Conservation (phyloP, 2,329 filamentous ascomycete genomes). For the Chaetomium strumarium region DNA sequence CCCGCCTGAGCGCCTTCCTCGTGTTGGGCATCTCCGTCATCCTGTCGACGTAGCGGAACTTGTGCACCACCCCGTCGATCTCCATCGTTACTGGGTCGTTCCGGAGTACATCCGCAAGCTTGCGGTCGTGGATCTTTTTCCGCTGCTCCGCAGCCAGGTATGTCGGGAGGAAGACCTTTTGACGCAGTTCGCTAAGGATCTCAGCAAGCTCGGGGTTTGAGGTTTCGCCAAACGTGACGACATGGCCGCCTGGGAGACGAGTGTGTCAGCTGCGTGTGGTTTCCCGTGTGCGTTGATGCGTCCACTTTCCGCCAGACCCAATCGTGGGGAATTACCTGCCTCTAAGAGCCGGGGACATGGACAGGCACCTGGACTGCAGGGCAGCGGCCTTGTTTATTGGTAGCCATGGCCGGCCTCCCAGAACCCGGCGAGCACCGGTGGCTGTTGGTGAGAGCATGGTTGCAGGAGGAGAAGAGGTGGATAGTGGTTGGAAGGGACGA, state of each 20-base stretch:
- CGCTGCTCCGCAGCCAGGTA: constrained; percentile 50
- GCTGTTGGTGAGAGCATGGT: constrained; percentile 23
- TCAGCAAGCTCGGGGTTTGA: constrained; percentile 49
- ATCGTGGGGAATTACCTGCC: constrained; percentile 2
- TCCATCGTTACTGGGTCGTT: constrained; percentile 53
- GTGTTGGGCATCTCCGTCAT: constrained; percentile 39
- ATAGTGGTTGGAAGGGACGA: background rate
- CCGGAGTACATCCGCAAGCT: constrained; percentile 43
- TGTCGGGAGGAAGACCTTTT: constrained; percentile 55
- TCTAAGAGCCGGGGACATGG: constrained; percentile 21
- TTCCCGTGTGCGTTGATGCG: background rate
- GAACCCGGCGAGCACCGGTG: constrained; percentile 21
- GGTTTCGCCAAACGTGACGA: constrained; percentile 44
- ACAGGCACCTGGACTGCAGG: constrained; percentile 23
- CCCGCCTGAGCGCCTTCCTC: constrained; percentile 33
- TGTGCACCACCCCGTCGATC: constrained; percentile 50
- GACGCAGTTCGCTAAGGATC: constrained; percentile 47
- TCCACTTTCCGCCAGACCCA: background rate
- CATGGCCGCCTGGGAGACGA: constrained; percentile 22
- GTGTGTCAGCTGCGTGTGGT: background rate
- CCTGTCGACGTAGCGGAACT: constrained; percentile 44
- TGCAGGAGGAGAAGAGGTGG: background rate
- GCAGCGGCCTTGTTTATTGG: constrained; percentile 13
- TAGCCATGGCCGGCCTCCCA: constrained; percentile 18
- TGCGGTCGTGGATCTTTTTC: constrained; percentile 45